phyloP scores from a whole-genome alignment of 352 stramenopile species.

The Elongisporangium senticosum region DNA sequence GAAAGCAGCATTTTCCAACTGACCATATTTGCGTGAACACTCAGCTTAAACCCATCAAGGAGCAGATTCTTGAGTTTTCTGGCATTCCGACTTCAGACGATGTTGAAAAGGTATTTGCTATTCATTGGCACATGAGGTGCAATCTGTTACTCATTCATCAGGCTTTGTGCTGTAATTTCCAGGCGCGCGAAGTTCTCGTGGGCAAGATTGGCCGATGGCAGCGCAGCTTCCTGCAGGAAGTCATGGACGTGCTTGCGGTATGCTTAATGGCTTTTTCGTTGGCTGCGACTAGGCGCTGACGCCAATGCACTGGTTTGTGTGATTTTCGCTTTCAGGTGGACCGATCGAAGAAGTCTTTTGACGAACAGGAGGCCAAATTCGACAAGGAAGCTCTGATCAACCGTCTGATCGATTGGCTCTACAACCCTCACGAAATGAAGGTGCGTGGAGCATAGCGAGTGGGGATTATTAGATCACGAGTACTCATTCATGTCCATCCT shows the following conservation, averaged over 20 bases:
- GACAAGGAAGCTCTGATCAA: constrained; percentile 65
- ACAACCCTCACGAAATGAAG: constrained; percentile 50
- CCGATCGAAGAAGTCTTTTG: constrained; percentile 82
- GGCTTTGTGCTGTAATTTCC: constrained; percentile 1
- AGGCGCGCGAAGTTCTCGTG: constrained; percentile 54
- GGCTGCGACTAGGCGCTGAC: constrained; percentile 2
- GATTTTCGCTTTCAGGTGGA: constrained; percentile 42
- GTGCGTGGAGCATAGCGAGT: constrained; percentile 12
- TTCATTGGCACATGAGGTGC: not conserved
- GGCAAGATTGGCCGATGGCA: constrained; percentile 68
- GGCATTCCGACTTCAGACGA: constrained; percentile 41
- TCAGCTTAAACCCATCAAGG: constrained; percentile 77
- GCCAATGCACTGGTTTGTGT: not conserved
- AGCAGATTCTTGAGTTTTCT: constrained; percentile 78
- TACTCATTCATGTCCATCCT: not conserved
- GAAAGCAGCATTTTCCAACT: not conserved
- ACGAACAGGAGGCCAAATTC: constrained; percentile 42
- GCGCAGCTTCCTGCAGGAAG: constrained; percentile 56
- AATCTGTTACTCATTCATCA: not conserved
- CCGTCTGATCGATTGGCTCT: constrained; percentile 73
- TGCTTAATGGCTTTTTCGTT: constrained; percentile 1
- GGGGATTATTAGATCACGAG: not conserved
- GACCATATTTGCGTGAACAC: not conserved
- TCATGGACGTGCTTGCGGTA: constrained; percentile 79
- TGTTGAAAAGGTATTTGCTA: constrained; percentile 45